Conservation (phyloP, 306 rosid genomes). For the Pyrus pyrifolia region DNA sequence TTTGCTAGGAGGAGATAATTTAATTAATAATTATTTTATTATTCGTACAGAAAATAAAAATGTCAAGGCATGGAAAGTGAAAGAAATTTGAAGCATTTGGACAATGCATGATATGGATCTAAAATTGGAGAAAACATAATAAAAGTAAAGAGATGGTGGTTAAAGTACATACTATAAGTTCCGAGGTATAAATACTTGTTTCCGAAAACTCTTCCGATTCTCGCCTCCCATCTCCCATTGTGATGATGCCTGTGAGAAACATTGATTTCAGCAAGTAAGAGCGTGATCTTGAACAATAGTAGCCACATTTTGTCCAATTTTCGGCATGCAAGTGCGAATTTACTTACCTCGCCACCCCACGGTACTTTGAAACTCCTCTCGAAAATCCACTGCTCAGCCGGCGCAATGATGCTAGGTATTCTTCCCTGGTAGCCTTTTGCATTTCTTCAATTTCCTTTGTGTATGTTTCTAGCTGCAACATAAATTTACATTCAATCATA, state of each 20-base stretch:
- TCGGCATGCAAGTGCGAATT: background rate
- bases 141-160: background rate
- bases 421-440: slow-evolving; percentile 57
- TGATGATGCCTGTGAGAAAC: slow-evolving; percentile 63
- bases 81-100: background rate
- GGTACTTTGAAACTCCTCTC: slow-evolving; percentile 86
- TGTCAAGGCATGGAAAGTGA: background rate
- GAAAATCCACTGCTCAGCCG: slow-evolving; percentile 85
- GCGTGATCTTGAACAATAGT: background rate
- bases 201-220: slow-evolving; percentile 86
- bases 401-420: slow-evolving; percentile 73
- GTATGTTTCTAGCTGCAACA: slow-evolving; percentile 54
- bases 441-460: slow-evolving; percentile 65
- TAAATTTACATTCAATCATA: background rate
- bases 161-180: slow-evolving; percentile 57
- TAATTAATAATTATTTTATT: too few relatives aligned
- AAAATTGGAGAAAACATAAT: background rate
- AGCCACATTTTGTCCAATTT: background rate
- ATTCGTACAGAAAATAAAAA: background rate
- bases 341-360: slow-evolving; percentile 81
- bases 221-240: slow-evolving; percentile 97
- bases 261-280: too few relatives aligned
- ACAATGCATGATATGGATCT: background rate
- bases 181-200: slow-evolving; percentile 92
- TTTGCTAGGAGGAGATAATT: too few relatives aligned